These are phyloP conservation scores for Colletotrichum sp. DNA, from an alignment of 2,329 filamentous ascomycete genomes.

Conservation along the genomic window DNA sequence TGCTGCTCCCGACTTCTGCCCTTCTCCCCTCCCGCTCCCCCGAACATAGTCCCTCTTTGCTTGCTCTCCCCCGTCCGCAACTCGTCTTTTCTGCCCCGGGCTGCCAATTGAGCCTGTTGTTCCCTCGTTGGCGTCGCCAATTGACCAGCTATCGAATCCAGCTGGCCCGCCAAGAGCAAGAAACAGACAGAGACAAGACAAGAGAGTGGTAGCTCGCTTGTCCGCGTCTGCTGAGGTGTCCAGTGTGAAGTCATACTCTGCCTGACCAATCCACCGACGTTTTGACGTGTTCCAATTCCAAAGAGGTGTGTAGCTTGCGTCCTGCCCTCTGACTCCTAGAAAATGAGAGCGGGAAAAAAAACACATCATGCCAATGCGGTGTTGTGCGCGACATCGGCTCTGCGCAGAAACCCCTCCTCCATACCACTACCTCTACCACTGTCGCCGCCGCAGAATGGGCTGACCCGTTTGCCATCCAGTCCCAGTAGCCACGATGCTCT, in stretches of 20 bases:
- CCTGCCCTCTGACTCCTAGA: background rate
- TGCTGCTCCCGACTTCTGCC: background rate
- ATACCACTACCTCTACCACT: background rate
- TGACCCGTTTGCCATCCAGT: background rate
- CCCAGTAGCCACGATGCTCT: constrained; percentile 40
- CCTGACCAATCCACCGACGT: background rate
- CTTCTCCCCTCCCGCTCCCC: background rate
- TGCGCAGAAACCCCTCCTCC: constrained; percentile 15
- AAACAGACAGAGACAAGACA: background rate
- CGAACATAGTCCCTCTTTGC: constrained; percentile 1
- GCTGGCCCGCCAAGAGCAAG: background rate
- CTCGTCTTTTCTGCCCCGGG: background rate
- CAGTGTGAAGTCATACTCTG: background rate
- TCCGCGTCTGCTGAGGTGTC: background rate
- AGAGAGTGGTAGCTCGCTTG: background rate
- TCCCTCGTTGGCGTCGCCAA: constrained; percentile 1
- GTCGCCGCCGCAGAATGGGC: background rate
- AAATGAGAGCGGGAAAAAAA: background rate
- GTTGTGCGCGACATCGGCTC: background rate
- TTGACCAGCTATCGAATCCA: background rate
- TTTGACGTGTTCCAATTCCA: background rate
- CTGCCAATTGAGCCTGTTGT: constrained; percentile 6
- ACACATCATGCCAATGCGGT: background rate
- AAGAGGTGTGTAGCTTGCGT: constrained; percentile 1
- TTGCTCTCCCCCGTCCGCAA: background rate